A percentile compares a stretch with the other conserved stretches of the same genome.
These are phyloP conservation scores for Cladosporium sp. DNA, from an alignment of 2,329 filamentous ascomycete genomes.

Conservation along the genomic window DNA sequence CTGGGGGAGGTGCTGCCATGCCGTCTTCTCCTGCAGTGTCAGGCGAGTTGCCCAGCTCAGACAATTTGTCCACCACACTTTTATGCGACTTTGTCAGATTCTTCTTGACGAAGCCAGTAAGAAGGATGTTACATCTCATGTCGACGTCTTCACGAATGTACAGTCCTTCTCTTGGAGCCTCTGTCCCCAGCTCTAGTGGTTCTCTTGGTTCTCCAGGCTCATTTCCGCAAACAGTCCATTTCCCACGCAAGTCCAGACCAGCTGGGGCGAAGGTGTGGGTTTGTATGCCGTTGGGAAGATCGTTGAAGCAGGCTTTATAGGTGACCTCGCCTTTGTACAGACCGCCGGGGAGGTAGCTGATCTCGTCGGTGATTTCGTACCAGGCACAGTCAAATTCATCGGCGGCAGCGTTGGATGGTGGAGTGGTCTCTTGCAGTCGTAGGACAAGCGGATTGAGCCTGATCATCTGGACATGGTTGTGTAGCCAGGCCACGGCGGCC, in stretches of 20 bases:
- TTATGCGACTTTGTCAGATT: slow-evolving; percentile 74
- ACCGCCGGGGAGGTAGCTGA: slow-evolving; percentile 68
- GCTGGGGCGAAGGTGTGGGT: slow-evolving; percentile 82
- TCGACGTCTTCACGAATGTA: slow-evolving; percentile 85
- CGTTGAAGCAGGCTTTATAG: slow-evolving; percentile 78
- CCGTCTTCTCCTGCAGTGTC: background rate
- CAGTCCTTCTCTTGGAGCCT: slow-evolving; percentile 63
- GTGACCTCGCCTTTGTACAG: slow-evolving; percentile 62
- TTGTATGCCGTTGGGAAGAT: slow-evolving; percentile 67
- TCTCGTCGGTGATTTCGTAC: slow-evolving; percentile 76
- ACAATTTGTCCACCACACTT: slow-evolving; percentile 50
- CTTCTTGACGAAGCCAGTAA: slow-evolving; percentile 74
- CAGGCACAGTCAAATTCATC: slow-evolving; percentile 69
- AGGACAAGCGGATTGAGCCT: slow-evolving; percentile 81
- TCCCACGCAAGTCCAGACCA: slow-evolving; percentile 72
- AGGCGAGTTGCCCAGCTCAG: background rate
- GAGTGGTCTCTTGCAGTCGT: slow-evolving; percentile 63
- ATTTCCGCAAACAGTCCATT: slow-evolving; percentile 72
- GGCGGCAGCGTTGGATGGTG: slow-evolving; percentile 61
- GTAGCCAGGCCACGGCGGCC: slow-evolving; percentile 70
- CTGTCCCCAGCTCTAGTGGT: slow-evolving; percentile 58
- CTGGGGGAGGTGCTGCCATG: background rate
- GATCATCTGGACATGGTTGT: slow-evolving; percentile 78
- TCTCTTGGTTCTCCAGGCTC: slow-evolving; percentile 66
- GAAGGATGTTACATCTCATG: slow-evolving; percentile 73